phyloP scores from a whole-genome alignment of 768 basidiomycete genomes.

The Crucibulum laeve region DNA sequence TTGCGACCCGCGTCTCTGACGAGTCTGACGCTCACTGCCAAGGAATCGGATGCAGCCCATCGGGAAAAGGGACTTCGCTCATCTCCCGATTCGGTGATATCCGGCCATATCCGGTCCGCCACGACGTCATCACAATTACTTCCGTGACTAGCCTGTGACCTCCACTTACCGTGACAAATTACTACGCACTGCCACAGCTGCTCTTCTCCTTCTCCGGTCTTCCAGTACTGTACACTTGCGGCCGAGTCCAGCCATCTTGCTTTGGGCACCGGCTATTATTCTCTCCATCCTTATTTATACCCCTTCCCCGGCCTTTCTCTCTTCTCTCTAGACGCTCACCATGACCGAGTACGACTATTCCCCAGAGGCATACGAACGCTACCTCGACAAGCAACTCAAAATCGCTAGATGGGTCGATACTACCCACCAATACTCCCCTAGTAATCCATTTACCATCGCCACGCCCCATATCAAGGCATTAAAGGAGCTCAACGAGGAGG shows the following conservation, averaged over 20 bases:
- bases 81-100: no score
- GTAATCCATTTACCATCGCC: slow-evolving; percentile 25
- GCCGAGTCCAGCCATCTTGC: no score
- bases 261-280: neutral
- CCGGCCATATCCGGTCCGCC: no score
- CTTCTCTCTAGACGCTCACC: slow-evolving; percentile 5
- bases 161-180: neutral
- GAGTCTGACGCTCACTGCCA: no score
- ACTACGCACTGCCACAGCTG: no score
- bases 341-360: slow-evolving; percentile 67
- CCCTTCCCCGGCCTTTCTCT: slow-evolving; percentile 3
- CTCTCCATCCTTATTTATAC: slow-evolving; percentile 6
- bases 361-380: slow-evolving; percentile 45
- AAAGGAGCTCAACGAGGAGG: slow-evolving; percentile 6
- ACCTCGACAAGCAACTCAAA: slow-evolving; percentile 40
- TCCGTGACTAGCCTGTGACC: neutral
- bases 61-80: no score
- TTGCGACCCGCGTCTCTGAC: no score
- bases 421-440: slow-evolving; percentile 18
- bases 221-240: neutral
- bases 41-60: no score
- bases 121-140: no score
- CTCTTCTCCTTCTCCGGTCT: neutral
- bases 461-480: slow-evolving; percentile 21
- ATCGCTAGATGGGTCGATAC: slow-evolving; percentile 42